Conservation (phyloP, 345 rosid species). For the Corchorus capsularis region DNA sequence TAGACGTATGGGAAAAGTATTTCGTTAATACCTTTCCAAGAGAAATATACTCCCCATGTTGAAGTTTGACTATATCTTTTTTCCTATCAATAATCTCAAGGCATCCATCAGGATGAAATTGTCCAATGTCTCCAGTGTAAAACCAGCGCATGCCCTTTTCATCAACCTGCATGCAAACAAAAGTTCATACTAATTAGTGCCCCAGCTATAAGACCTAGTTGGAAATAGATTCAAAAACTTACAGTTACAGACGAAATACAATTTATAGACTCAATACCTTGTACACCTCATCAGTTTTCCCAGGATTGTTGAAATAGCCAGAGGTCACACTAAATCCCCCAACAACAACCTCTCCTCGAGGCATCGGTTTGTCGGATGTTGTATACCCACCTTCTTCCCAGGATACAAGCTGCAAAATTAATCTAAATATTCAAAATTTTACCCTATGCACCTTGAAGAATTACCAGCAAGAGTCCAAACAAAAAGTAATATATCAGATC, state of each 20-base stretch:
- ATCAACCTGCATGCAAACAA: constrained; percentile 60
- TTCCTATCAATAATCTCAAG: constrained; percentile 91
- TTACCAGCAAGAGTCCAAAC: not conserved
- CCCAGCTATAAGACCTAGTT: not conserved
- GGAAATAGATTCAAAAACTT: not conserved
- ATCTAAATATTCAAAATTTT: constrained; percentile 15
- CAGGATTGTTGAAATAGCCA: constrained; percentile 81
- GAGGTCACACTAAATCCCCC: constrained; percentile 80
- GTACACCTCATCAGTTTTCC: constrained; percentile 76
- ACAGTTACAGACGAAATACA: not conserved
- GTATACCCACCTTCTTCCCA: constrained; percentile 91
- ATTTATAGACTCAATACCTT: constrained; percentile 45
- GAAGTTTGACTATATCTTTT: constrained; percentile 94
- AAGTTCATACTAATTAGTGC: not conserved
- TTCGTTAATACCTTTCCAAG: constrained; percentile 71
- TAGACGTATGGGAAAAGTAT: not conserved
- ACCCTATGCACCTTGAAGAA: not conserved
- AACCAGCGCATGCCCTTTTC: constrained; percentile 85
- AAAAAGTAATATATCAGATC: not conserved
- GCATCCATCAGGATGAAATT: constrained; percentile 85
- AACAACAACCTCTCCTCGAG: constrained; percentile 86
- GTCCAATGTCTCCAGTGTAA: constrained; percentile 87
- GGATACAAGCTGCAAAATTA: constrained; percentile 69
- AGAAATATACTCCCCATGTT: constrained; percentile 88
- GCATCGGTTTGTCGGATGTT: constrained; percentile 79